Conservation (phyloP, 129 eudicot genomes). For the Centaurea solstitialis region DNA sequence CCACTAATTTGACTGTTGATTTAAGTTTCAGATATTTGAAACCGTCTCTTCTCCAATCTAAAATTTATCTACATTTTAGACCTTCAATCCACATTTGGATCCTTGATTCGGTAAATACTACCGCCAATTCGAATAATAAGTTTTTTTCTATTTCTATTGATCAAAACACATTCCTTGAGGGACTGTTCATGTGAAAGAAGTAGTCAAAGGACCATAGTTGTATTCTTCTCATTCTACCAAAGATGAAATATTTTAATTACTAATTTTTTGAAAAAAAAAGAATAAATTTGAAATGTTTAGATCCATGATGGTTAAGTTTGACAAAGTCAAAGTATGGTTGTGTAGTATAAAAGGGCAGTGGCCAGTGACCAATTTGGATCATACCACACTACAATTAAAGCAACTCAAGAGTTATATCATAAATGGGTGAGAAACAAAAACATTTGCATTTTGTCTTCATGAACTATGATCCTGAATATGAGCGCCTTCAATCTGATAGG, state of each 20-base stretch:
- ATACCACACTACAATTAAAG: conserved; percentile 27
- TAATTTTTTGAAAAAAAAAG: not conserved
- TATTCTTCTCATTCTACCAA: not conserved
- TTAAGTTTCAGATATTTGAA: not conserved
- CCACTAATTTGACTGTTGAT: not conserved
- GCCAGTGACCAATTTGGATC: conserved; percentile 18
- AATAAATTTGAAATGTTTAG: not conserved
- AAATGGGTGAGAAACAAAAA: conserved; percentile 36
- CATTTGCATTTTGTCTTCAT: conserved; percentile 72
- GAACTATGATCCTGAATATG: conserved; percentile 95
- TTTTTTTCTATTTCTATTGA: not conserved
- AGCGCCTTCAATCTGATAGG: conserved; percentile 85
- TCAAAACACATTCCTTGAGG: not conserved
- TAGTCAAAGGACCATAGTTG: not conserved
- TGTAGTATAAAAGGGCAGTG: conserved; percentile 28
- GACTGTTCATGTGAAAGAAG: not conserved
- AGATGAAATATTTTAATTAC: not conserved
- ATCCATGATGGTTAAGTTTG: not conserved
- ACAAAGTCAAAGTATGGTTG: not conserved
- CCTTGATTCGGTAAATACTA: not conserved
- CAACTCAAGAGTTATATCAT: not conserved
- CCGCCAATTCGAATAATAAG: no score
- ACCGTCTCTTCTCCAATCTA: no score
- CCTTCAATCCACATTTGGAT: not conserved
- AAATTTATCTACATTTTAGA: no score